Conservation (phyloP, 441 rosid genomes). For the Jatropha podagrica region DNA sequence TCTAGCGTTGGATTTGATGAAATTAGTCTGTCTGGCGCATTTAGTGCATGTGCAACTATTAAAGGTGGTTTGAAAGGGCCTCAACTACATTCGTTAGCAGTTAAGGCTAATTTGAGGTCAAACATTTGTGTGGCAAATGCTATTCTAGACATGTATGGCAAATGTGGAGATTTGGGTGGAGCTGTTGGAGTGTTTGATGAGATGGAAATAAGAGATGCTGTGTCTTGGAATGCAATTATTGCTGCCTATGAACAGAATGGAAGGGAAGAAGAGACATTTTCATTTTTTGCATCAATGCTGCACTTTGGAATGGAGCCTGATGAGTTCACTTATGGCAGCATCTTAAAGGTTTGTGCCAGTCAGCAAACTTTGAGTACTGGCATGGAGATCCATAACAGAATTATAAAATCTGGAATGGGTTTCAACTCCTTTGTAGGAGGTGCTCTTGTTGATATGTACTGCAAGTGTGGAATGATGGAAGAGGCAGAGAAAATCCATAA, state of each 20-base stretch:
- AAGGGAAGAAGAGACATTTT: constrained; percentile 50
- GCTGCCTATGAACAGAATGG: constrained; percentile 83
- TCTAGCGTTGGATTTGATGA: constrained; percentile 73
- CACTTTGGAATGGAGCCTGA: constrained; percentile 67
- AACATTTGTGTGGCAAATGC: constrained; percentile 79
- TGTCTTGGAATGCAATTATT: constrained; percentile 93
- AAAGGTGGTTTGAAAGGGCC: constrained; percentile 61
- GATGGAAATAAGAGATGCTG: constrained; percentile 73
- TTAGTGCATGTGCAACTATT: constrained; percentile 72
- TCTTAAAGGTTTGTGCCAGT: constrained; percentile 74
- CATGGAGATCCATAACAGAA: constrained; percentile 66
- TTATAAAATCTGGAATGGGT: constrained; percentile 71
- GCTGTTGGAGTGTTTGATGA: constrained; percentile 61
- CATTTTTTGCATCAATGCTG: constrained; percentile 65
- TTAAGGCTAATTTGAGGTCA: constrained; percentile 47
- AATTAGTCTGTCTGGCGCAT: constrained; percentile 79
- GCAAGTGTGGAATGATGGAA: constrained; percentile 71
- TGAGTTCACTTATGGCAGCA: constrained; percentile 89
- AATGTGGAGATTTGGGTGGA: constrained; percentile 73
- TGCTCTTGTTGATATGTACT: constrained; percentile 86
- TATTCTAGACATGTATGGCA: constrained; percentile 88
- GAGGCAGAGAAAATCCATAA: constrained; percentile 71
- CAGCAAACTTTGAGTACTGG: constrained; percentile 51
- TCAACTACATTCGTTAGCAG: constrained; percentile 68
- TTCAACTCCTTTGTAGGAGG: constrained; percentile 64